Conservation (phyloP, 768 basidiomycete species). For the Suillus tomentosus region DNA sequence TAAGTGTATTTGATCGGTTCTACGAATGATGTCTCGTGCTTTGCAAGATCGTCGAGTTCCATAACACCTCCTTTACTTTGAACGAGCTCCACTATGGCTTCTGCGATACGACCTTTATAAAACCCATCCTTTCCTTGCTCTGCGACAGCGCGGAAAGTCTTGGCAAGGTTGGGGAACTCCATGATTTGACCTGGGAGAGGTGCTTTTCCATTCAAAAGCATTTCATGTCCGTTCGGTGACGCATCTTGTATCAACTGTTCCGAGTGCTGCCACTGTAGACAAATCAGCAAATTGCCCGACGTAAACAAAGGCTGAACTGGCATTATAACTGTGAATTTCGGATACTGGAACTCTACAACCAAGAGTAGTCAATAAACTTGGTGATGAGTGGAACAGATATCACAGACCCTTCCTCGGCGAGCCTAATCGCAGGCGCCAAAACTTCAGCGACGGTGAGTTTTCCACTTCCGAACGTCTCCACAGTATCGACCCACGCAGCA, state of each 20-base stretch:
- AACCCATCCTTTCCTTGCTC: constrained; percentile 88
- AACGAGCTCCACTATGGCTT: constrained; percentile 86
- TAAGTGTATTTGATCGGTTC: constrained; percentile 93
- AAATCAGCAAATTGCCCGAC: constrained; percentile 12
- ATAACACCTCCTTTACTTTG: constrained; percentile 89
- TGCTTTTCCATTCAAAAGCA: constrained; percentile 83
- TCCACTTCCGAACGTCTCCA: constrained; percentile 81
- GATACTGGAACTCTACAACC: constrained; percentile 76
- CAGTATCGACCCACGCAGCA: constrained; percentile 92
- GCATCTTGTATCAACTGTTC: constrained; percentile 77
- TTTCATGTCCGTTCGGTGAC: constrained; percentile 83
- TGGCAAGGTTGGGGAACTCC: constrained; percentile 77
- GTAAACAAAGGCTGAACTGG: constrained; percentile 31
- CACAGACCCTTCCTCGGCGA: constrained; percentile 87
- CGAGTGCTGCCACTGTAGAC: constrained; percentile 45
- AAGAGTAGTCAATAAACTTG: constrained; percentile 6
- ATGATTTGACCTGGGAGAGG: constrained; percentile 87
- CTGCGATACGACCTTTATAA: constrained; percentile 89
- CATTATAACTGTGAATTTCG: constrained; percentile 69
- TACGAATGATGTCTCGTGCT: constrained; percentile 76
- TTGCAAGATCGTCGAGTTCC: constrained; percentile 91
- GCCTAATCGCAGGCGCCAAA: constrained; percentile 83
- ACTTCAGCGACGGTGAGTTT: constrained; percentile 62
- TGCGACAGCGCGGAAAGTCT: constrained; percentile 80
- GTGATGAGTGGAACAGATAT: not conserved